A percentile compares a stretch with the other conserved stretches of the same genome.
Evolutionary conservation across 352 stramenopile species (phyloP).

Genomic region (Elongisporangium senticosum): DNA sequence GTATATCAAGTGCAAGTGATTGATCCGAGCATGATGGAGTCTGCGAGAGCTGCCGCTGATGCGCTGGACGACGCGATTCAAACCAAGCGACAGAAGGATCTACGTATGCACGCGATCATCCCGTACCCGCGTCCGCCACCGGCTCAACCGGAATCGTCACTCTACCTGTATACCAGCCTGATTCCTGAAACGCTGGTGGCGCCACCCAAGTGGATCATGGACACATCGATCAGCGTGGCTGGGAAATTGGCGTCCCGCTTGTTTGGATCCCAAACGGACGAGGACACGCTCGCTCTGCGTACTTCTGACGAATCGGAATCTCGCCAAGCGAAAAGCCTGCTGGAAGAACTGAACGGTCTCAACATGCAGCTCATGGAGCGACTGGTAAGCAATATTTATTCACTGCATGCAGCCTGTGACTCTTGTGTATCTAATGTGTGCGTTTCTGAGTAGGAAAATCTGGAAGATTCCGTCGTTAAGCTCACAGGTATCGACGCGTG

Average conservation of each 20-base stretch:
- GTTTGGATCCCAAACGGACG: slow-evolving; percentile 48
- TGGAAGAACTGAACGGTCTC: slow-evolving; percentile 78
- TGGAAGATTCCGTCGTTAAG: slow-evolving; percentile 63
- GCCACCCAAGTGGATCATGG: slow-evolving; percentile 62
- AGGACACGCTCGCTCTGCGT: slow-evolving; percentile 6
- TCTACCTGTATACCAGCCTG: slow-evolving; percentile 25
- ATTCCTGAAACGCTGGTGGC: slow-evolving; percentile 38
- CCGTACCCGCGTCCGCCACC: slow-evolving; percentile 24
- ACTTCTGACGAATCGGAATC: slow-evolving; percentile 14
- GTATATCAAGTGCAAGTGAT: slow-evolving; percentile 74
- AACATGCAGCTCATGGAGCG: slow-evolving; percentile 83
- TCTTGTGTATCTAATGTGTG: background rate
- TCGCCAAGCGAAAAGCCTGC: slow-evolving; percentile 57
- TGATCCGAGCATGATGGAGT: slow-evolving; percentile 63
- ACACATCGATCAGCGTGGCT: slow-evolving; percentile 52
- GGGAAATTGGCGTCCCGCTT: slow-evolving; percentile 56
- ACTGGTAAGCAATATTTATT: slow-evolving; percentile 31
- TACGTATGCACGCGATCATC: slow-evolving; percentile 13
- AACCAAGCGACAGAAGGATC: slow-evolving; percentile 34
- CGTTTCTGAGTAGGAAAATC: slow-evolving; percentile 40
- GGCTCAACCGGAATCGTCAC: slow-evolving; percentile 19
- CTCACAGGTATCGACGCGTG: slow-evolving; percentile 39
- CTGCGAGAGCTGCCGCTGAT: slow-evolving; percentile 57
- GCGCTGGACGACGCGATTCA: slow-evolving; percentile 64
- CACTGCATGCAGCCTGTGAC: background rate